These are phyloP conservation scores for Chaetomium fimeti DNA, from an alignment of 495 filamentous ascomycete genomes.

Conservation along the genomic window DNA sequence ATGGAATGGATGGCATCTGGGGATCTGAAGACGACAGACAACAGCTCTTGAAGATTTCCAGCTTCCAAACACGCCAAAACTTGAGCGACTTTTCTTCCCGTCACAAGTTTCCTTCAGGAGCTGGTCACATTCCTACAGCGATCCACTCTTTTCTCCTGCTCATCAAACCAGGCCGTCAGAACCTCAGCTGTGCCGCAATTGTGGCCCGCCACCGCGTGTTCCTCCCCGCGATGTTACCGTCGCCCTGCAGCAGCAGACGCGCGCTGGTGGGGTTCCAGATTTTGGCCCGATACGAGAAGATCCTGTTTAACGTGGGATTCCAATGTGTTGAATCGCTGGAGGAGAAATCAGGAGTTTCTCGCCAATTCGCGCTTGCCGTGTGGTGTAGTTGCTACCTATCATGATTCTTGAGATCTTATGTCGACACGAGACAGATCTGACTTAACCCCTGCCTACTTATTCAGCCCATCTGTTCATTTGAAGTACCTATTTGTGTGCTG, in stretches of 20 bases:
- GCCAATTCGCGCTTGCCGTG: background rate
- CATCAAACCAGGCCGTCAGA: constrained; percentile 10
- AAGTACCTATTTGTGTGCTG: too few species aligned
- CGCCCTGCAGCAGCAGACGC: background rate
- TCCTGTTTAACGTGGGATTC: background rate
- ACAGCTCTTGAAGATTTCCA: background rate
- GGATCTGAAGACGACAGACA: too few species aligned
- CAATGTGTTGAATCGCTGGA: background rate
- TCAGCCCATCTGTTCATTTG: background rate
- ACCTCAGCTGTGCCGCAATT: constrained; percentile 3
- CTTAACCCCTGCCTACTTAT: background rate
- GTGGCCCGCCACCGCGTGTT: background rate
- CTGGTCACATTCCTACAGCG: background rate
- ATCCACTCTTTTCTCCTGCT: background rate
- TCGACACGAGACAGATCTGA: background rate
- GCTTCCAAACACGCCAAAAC: background rate
- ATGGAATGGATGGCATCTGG: too few species aligned
- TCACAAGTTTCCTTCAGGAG: background rate
- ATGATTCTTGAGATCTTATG: background rate
- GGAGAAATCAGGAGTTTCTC: background rate
- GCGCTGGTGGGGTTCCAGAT: background rate
- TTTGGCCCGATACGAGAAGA: background rate
- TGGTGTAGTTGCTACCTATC: background rate
- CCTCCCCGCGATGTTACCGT: background rate
- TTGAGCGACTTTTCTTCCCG: background rate